These are phyloP conservation scores for Tylopilus rubrobrunneus DNA, from an alignment of 768 basidiomycete species.

Conservation along the genomic window DNA sequence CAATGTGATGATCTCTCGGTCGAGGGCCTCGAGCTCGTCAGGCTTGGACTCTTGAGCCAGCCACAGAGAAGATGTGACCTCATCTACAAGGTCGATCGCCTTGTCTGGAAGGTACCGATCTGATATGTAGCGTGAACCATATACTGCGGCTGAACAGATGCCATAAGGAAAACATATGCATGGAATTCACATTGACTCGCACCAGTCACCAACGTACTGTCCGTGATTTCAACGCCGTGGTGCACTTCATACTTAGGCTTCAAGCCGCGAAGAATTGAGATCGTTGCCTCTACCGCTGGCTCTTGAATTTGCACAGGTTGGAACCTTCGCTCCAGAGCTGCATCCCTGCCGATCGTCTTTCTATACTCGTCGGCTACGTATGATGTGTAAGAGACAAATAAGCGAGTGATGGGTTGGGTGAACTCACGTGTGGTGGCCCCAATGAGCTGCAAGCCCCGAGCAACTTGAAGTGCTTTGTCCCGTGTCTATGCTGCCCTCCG, in stretches of 20 bases:
- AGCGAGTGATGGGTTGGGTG: background rate
- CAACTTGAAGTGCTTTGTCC: conserved; percentile 76
- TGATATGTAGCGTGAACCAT: conserved; percentile 79
- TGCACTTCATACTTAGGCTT: conserved; percentile 87
- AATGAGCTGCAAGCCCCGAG: conserved; percentile 81
- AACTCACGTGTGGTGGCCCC: conserved; percentile 84
- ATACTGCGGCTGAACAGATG: conserved; percentile 62
- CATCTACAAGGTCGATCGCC: conserved; percentile 89
- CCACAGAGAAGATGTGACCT: conserved; percentile 82
- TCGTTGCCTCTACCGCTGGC: conserved; percentile 79
- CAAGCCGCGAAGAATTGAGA: conserved; percentile 82
- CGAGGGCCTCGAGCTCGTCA: conserved; percentile 75
- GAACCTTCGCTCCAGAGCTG: conserved; percentile 87
- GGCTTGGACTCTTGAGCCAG: conserved; percentile 89
- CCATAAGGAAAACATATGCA: background rate
- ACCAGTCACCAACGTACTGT: conserved; percentile 85
- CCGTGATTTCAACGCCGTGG: conserved; percentile 90
- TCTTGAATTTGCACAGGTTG: conserved; percentile 88
- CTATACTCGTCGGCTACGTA: conserved; percentile 72
- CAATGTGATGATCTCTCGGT: conserved; percentile 79
- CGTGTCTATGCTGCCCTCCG: conserved; percentile 89
- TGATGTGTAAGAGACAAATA: background rate
- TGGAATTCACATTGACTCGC: conserved; percentile 9
- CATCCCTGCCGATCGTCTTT: conserved; percentile 89
- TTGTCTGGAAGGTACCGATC: conserved; percentile 90